Evolutionary conservation across 306 rosid genomes (phyloP).

Genomic region (Hylodesmum podocarpum): DNA sequence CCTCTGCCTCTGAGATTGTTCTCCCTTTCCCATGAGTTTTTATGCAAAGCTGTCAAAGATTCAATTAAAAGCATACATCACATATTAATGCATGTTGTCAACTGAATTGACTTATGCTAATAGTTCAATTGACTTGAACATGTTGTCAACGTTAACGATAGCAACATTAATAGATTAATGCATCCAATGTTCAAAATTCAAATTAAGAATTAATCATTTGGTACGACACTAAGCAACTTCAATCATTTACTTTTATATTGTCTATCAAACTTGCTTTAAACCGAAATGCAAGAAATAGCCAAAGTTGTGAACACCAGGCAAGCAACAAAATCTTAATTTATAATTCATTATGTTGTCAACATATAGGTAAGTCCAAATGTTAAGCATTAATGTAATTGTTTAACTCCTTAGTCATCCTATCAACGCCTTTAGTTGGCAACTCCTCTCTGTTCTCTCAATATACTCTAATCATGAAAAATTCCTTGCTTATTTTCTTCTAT

Average conservation of each 20-base stretch:
- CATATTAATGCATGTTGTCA: no score
- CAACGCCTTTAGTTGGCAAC: neutral
- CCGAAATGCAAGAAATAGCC: neutral
- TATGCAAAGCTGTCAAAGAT: no score
- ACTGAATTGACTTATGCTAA: neutral
- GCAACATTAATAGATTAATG: slow-evolving; percentile 20
- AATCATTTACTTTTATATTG: neutral
- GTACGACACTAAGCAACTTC: neutral
- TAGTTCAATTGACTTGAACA: slow-evolving; percentile 10
- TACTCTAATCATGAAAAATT: neutral
- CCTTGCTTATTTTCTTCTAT: neutral
- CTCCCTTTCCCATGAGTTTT: no score
- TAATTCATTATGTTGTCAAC: neutral
- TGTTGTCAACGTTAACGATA: neutral
- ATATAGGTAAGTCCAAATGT: neutral
- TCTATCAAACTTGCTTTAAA: neutral
- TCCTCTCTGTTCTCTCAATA: neutral
- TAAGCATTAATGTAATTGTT: neutral
- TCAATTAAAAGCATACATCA: no score
- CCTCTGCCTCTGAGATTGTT: no score
- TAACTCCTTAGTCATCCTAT: neutral
- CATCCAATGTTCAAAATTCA: neutral
- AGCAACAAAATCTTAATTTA: neutral
- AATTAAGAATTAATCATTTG: neutral
- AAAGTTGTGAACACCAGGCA: neutral